Base-by-base conservation (phyloP, 257 asterid genomes). In the Lycium ferocissimum region DNA sequence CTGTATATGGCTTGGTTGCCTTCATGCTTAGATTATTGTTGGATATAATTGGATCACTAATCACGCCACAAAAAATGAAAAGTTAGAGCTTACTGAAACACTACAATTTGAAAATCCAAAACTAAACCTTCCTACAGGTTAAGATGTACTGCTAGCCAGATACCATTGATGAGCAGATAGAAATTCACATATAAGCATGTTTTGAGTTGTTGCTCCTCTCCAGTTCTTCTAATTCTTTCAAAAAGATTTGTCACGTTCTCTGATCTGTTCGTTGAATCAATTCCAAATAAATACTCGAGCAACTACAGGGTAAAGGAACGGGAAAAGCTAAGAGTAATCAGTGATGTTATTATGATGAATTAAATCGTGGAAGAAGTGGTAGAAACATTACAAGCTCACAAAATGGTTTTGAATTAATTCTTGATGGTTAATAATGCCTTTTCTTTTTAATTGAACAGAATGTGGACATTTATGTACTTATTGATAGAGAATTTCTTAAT, bases 331-430 rank as follows among this genome's bases (percentile, higher is more conserved):
- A 4, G 33, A 15, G 6, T 11, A 66, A 26, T 66, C 33, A 18
- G 33, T 66, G 73, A 33, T 33, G 73, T 38, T 40, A 26, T 66
- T 33, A 33, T 66, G n/a, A 66, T 12, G n/a, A 66, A 33, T 26
- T 65, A 35, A 66, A 66, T 66, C 33, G 45, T 33, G 73, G 13
- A 33, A 9, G 9, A 66, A 33, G 35, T 33, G 45, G 45, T 66
- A 66, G 47, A 66, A 66, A 65, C 35, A 9, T 66, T 66, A 38
- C 73, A 66, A 66, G n/a, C 73, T 66, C n/a, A 33, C 9, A 66
- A 66, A 66, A 66, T 12, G 10, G 45, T 40, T 40, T 40, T 40
- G 45, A 5, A 40, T 40, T 40, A 14, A 66, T 11, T 66, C n/a
- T 33, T 33, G n/a, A 12, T 6, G n/a, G 45, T 66, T 66, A 11